Conservation (phyloP, 2,329 filamentous ascomycete genomes). For the Trichoderma gracile region DNA sequence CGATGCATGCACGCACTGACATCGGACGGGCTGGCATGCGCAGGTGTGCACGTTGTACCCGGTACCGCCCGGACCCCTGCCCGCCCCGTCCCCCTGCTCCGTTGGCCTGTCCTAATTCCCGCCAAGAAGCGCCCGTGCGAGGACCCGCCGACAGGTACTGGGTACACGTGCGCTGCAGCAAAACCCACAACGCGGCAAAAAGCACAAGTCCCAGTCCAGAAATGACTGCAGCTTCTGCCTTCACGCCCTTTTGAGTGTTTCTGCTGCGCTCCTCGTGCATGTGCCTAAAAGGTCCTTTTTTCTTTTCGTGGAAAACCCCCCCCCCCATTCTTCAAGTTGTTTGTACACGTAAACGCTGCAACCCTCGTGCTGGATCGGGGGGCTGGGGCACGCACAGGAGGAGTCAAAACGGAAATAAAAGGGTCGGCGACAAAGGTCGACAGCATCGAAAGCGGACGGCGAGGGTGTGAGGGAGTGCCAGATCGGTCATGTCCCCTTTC, state of each 20-base stretch:
- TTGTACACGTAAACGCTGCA: too few relatives aligned
- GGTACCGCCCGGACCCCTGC: not conserved
- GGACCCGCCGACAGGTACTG: not conserved
- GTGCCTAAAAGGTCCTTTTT: too few relatives aligned
- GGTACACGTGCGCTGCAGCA: not conserved
- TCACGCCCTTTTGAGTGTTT: not conserved
- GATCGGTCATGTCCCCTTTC: slow-evolving; percentile 14
- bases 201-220: not conserved
- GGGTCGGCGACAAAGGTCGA: too few relatives aligned
- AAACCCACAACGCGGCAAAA: not conserved
- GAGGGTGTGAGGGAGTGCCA: slow-evolving; percentile 9
- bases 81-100: not conserved
- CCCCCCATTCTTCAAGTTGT: too few relatives aligned
- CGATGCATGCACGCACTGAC: slow-evolving; percentile 11
- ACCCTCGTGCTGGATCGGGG: not conserved
- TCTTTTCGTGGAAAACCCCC: too few relatives aligned
- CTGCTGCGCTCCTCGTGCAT: too few relatives aligned
- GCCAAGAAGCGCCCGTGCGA: slow-evolving; percentile 8
- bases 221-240: not conserved
- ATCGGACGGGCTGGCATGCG: not conserved
- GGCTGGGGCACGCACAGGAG: not conserved
- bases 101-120: not conserved
- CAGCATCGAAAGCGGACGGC: not conserved
- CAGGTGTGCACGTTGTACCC: not conserved
- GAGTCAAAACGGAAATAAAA: not conserved